A percentile compares a stretch with the other conserved stretches of the same genome.
These are phyloP conservation scores for Pseudonitzschia multiseries DNA, from an alignment of 108 stramenopile genomes.

Conservation along the genomic window DNA sequence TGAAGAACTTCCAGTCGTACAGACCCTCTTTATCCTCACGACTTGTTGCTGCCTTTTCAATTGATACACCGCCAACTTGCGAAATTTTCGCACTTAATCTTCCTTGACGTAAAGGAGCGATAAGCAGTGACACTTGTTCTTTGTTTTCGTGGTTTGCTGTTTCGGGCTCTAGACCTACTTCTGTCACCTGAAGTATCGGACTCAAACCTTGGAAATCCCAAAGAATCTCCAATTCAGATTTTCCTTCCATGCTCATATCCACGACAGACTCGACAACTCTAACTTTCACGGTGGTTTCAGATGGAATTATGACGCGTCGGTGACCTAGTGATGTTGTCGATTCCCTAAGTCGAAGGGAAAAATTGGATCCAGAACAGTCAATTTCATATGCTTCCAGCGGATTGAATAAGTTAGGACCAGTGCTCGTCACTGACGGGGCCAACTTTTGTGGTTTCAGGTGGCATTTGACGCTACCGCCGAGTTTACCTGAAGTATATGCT, in stretches of 20 bases:
- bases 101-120: constrained; percentile 81
- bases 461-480: constrained; percentile 60
- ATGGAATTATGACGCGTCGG: constrained; percentile 77
- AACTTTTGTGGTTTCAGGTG: constrained; percentile 81
- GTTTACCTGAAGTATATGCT: constrained; percentile 58
- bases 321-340: constrained; percentile 73
- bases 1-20: constrained; percentile 90
- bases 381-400: constrained; percentile 90
- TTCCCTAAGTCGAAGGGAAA: constrained; percentile 72
- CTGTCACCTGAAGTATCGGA: constrained; percentile 79
- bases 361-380: constrained; percentile 70
- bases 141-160: constrained; percentile 73
- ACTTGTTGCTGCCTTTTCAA: constrained; percentile 76
- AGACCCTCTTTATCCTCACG: constrained; percentile 81
- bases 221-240: constrained; percentile 72
- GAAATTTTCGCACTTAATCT: constrained; percentile 79
- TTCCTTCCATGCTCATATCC: constrained; percentile 84
- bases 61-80: constrained; percentile 80
- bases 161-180: constrained; percentile 66
- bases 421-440: constrained; percentile 27
- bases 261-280: constrained; percentile 72
- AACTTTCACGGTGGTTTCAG: constrained; percentile 70
- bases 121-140: constrained; percentile 70
- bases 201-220: constrained; percentile 89
- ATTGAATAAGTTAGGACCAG: constrained; percentile 75